Conservation (phyloP, 495 filamentous ascomycete species). For the Chaetomium cochliodes region DNA sequence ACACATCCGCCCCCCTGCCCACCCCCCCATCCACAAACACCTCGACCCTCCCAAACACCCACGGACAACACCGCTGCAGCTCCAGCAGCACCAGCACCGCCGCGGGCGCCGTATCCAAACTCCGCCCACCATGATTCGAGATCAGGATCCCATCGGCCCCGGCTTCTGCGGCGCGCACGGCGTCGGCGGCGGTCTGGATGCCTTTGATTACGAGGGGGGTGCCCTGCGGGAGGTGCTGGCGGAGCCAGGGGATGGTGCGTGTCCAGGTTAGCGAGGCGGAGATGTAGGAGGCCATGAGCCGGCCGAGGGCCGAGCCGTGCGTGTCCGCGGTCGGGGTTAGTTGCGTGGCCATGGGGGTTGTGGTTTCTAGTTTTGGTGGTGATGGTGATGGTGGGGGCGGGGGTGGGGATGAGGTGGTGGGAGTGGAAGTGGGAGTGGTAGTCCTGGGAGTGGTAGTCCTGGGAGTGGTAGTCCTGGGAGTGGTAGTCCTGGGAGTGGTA, state of each 20-base stretch:
- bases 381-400: not conserved
- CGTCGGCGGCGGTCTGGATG: conserved; percentile 62
- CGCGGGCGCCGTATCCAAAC: conserved; percentile 62
- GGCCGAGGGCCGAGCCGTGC: conserved; percentile 67
- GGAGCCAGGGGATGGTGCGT: conserved; percentile 54
- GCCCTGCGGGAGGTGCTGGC: conserved; percentile 35
- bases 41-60: conserved; percentile 61
- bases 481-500: no score
- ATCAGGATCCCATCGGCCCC: conserved; percentile 61
- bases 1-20: conserved; percentile 62
- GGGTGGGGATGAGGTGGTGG: no score
- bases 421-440: no score
- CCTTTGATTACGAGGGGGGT: conserved; percentile 64
- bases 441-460: no score
- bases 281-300: conserved; percentile 70
- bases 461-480: no score
- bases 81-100: conserved; percentile 64
- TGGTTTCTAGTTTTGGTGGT: not conserved
- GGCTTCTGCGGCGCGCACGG: conserved; percentile 52
- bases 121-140: conserved; percentile 70
- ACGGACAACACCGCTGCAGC: conserved; percentile 57
- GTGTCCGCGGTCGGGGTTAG: conserved; percentile 56
- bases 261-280: conserved; percentile 75
- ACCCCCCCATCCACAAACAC: conserved; percentile 69
- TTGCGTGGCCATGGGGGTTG: conserved; percentile 15